Conservation (phyloP, 177 flowering plant genomes). For the Vitis hybrid region DNA sequence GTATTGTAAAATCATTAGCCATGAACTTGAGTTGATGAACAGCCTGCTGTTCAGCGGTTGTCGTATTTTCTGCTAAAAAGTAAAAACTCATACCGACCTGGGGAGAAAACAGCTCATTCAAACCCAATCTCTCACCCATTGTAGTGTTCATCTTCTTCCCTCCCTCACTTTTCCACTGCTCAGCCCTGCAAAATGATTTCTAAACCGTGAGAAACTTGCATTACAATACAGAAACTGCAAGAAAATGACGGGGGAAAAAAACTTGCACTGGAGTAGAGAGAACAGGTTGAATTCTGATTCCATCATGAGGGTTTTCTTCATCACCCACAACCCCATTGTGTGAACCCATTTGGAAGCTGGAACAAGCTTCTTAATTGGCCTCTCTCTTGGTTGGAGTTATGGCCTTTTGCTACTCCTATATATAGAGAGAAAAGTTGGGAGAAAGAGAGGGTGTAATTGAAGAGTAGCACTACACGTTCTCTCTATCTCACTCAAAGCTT, state of each 20-base stretch:
- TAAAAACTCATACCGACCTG: conserved; percentile 24
- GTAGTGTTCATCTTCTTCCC: conserved; percentile 11
- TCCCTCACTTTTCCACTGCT: conserved; percentile 12
- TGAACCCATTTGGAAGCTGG: conserved; percentile 10
- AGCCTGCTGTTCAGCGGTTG: neutral
- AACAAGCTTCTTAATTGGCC: neutral
- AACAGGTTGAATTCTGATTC: conserved; percentile 36
- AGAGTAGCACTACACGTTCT: too few species aligned
- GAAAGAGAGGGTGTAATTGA: too few species aligned
- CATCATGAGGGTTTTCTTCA: conserved; percentile 29
- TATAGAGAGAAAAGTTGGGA: too few species aligned
- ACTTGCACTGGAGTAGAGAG: conserved; percentile 40
- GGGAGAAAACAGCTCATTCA: conserved; percentile 36
- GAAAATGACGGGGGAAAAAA: neutral
- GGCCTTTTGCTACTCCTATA: too few species aligned
- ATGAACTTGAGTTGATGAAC: too few species aligned
- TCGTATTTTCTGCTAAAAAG: too few species aligned
- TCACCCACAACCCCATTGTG: conserved; percentile 22
- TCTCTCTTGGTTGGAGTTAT: neutral
- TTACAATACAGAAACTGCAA: neutral
- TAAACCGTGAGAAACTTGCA: neutral
- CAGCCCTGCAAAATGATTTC: conserved; percentile 19
- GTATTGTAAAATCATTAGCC: too few species aligned
- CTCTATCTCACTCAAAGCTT: too few species aligned
- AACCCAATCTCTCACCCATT: conserved; percentile 34